Conservation (phyloP, 164 flowering plant genomes). For the Tetrastigma voinierianum region DNA sequence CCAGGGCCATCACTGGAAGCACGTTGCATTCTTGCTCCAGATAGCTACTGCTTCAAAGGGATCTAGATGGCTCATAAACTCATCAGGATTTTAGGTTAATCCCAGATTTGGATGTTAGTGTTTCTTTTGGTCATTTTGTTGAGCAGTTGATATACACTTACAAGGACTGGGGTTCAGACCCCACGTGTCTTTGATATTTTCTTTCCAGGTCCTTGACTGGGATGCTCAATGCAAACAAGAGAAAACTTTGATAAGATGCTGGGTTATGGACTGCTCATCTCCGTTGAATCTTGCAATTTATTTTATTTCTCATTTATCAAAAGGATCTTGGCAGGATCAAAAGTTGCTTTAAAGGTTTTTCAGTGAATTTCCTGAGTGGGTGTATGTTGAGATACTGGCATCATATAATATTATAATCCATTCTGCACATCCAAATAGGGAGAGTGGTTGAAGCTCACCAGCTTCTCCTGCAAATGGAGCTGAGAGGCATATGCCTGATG, state of each 20-base stretch:
- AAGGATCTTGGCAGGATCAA: constrained; percentile 20
- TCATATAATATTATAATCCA: constrained; percentile 54
- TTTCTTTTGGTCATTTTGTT: constrained; percentile 32
- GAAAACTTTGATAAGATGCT: constrained; percentile 54
- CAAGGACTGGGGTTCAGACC: constrained; percentile 71
- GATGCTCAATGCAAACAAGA: constrained; percentile 44
- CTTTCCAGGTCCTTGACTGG: constrained; percentile 60
- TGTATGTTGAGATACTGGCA: constrained; percentile 45
- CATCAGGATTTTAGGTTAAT: constrained; percentile 45
- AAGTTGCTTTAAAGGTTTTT: constrained; percentile 31
- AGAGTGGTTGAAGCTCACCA: constrained; percentile 61
- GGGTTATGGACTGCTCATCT: constrained; percentile 55
- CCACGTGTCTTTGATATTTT: constrained; percentile 60
- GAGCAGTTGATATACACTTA: constrained; percentile 61
- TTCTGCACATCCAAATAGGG: constrained; percentile 39
- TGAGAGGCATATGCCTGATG: constrained; percentile 52
- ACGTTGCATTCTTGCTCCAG: constrained; percentile 63
- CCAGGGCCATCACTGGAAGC: constrained; percentile 55
- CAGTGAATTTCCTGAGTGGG: constrained; percentile 44
- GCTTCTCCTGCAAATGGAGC: constrained; percentile 54
- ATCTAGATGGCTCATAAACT: constrained; percentile 45
- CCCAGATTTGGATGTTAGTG: constrained; percentile 29
- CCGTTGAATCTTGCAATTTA: constrained; percentile 54
- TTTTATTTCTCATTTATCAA: constrained; percentile 43
- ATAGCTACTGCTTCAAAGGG: constrained; percentile 52